Conservation (phyloP, 352 stramenopile species). For the Globisporangium alternatum region DNA sequence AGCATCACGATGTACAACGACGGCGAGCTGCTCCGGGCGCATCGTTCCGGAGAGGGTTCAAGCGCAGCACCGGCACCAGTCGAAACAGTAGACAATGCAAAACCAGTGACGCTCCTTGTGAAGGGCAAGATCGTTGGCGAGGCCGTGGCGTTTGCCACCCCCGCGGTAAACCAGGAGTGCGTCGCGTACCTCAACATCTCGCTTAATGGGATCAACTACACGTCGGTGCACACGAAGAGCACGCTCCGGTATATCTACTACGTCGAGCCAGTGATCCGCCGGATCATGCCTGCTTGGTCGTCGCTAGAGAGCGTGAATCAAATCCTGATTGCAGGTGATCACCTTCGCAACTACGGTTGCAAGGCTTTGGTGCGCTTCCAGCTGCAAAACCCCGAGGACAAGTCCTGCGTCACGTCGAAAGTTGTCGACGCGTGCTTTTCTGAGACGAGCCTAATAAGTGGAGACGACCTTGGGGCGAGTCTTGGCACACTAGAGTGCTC, state of each 20-base stretch:
- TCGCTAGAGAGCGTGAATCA: slow-evolving; percentile 32
- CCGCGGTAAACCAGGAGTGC: slow-evolving; percentile 33
- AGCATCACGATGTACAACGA: slow-evolving; percentile 30
- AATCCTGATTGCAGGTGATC: slow-evolving; percentile 39
- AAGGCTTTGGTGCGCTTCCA: slow-evolving; percentile 41
- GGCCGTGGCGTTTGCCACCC: slow-evolving; percentile 49
- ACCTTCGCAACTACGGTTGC: slow-evolving; percentile 55
- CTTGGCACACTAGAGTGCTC: slow-evolving; percentile 22
- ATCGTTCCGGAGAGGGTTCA: background rate
- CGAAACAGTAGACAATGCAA: background rate
- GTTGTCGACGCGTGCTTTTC: slow-evolving; percentile 35
- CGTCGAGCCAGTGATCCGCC: slow-evolving; percentile 43
- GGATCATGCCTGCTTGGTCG: slow-evolving; percentile 48
- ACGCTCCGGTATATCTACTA: slow-evolving; percentile 64
- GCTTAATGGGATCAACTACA: slow-evolving; percentile 79
- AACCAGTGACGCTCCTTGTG: slow-evolving; percentile 26
- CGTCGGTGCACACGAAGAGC: slow-evolving; percentile 33
- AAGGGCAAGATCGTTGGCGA: slow-evolving; percentile 61
- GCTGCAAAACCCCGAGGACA: slow-evolving; percentile 29
- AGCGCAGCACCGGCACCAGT: background rate
- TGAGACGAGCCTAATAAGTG: background rate
- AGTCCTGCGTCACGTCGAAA: slow-evolving; percentile 12
- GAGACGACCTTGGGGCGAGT: slow-evolving; percentile 7
- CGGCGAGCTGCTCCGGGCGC: slow-evolving; percentile 1
- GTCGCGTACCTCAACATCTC: slow-evolving; percentile 59